Evolutionary conservation across 1,284 basidiomycete species (phyloP), one percentile per base, ranked within the genome.

Genomic region (Xerocomus amazonicus): DNA sequence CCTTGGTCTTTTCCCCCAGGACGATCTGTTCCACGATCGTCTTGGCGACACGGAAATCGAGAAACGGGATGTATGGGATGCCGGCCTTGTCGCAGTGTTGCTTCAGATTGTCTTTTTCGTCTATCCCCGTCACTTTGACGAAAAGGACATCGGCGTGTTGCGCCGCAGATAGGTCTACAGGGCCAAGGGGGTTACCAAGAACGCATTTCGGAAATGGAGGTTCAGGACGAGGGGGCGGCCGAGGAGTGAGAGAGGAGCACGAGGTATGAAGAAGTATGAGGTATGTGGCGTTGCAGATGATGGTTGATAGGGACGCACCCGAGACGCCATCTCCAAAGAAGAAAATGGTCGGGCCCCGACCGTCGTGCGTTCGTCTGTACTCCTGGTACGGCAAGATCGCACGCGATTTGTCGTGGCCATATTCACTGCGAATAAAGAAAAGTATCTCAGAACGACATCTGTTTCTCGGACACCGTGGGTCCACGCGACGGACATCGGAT

Each of bases 261-360:
- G 19, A 23, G 19, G 19, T 23, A 23, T 23, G 19, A 23, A 23
- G 19, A 23, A 23, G 19, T 23, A 23, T 23, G 19, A 23, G 19
- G 19, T 23, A 23, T 23, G 19, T 23, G 19, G 19, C 19, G 19
- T 23, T 23, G 19, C 19, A 23, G 19, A 23, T 23, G 19, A 23
- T 23, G 19, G 19, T 23, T 23, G 19, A 23, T 23, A 23, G 19
- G 19, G 16, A 67, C 78, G 42, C 50, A 87, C 90, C 90, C 52
- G 89, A 92, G 47, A 96, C 94, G 40, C 94, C 94, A 65, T 97
- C 94, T 1, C 94, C 94, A 58, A 95, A 94, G 80, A 96, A 97
- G 72, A 97, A 94, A 14, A 95, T 74, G 1, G 81, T 86, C 3
- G 94, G 94, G 13, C 84, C 82, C 50, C 36, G 55, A 6, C 82